Evolutionary conservation across 2,329 filamentous ascomycete species (phyloP).

Genomic region (Clarireedia paspali): DNA sequence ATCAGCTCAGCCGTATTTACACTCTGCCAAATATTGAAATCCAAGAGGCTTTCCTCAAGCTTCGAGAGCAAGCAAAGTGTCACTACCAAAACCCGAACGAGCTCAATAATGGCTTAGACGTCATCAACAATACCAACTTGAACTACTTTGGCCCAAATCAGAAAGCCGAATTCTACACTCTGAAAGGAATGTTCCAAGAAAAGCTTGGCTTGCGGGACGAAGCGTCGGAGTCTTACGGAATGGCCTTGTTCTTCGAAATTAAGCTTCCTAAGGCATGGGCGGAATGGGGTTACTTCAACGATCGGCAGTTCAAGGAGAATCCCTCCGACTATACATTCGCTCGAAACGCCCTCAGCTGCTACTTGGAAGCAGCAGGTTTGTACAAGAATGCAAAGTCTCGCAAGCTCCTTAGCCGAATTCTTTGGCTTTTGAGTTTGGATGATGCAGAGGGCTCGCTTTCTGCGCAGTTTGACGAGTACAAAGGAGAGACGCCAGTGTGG

Average conservation of each 20-base stretch:
- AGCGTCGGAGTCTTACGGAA: constrained; percentile 88
- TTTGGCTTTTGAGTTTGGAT: constrained; percentile 93
- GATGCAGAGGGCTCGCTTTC: constrained; percentile 78
- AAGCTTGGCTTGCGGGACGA: constrained; percentile 87
- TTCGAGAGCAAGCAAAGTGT: constrained; percentile 97
- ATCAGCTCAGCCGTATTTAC: constrained; percentile 93
- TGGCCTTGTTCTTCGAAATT: constrained; percentile 92
- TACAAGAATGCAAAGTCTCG: constrained; percentile 97
- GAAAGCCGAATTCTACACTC: constrained; percentile 97
- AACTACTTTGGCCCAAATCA: constrained; percentile 96
- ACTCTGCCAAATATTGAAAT: constrained; percentile 99
- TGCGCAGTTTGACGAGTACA: constrained; percentile 87
- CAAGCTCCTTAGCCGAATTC: constrained; percentile 84
- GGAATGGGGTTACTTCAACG: constrained; percentile 98
- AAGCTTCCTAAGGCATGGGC: constrained; percentile 96
- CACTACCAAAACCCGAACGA: constrained; percentile 96
- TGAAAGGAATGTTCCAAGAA: constrained; percentile 98
- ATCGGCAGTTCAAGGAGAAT: constrained; percentile 90
- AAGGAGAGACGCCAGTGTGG: constrained; percentile 96
- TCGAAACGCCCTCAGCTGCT: constrained; percentile 88
- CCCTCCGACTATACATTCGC: constrained; percentile 75
- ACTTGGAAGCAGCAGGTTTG: constrained; percentile 88
- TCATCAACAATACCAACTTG: constrained; percentile 99
- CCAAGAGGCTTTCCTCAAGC: constrained; percentile 95
- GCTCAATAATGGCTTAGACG: constrained; percentile 85